Evolutionary conservation across 2,329 filamentous ascomycete genomes (phyloP), one percentile per base, ranked within the genome.

Genomic region (Cadophora malorum): DNA sequence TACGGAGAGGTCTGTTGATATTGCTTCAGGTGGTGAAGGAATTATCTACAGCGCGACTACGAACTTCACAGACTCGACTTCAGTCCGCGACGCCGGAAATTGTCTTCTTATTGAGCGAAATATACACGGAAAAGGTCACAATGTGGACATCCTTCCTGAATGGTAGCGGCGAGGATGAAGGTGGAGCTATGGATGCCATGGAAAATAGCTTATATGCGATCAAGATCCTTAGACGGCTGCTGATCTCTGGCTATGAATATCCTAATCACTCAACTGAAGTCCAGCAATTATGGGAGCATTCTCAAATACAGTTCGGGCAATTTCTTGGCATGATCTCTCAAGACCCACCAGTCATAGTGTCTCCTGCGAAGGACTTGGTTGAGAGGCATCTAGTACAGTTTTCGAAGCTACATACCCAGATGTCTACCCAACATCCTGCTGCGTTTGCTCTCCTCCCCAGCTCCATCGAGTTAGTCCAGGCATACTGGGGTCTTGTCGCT

Each of bases 1-100:
- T 97, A 2, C 84, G 88, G 28, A 89, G 94, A 59, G 86, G 89
- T 8, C 84, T 98, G 53, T 84, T 93, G 63, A 88, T 97, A 14
- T 83, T 97, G 12, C 83, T 98, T 16, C 91, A 95, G 59, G 89
- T 97, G 33, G 89, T 97, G 76, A 99, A 98, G 80, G 96, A 98
- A 78, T 83, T 98, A 6, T 90, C 92, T 0, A 94, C 92, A 0
- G 94, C 91, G 2, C 86, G 93, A 53, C 80, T 98, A 59, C 86
- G 89, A 66, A 88, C 87, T 71, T 94, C 91, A 0, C 89, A 94
- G 75, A 89, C 90, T 1, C 91, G 89, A 47, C 82, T 99, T 19
- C 91, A 96, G 73, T 88, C 89, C 1, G 86, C 92, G 35, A 89
- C 94, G 0, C 93, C 94, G 0, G 93, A 97, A 77, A 87, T 97